phyloP scores from a whole-genome alignment of 2,329 filamentous ascomycete species.

The Penicillium janthinellum region DNA sequence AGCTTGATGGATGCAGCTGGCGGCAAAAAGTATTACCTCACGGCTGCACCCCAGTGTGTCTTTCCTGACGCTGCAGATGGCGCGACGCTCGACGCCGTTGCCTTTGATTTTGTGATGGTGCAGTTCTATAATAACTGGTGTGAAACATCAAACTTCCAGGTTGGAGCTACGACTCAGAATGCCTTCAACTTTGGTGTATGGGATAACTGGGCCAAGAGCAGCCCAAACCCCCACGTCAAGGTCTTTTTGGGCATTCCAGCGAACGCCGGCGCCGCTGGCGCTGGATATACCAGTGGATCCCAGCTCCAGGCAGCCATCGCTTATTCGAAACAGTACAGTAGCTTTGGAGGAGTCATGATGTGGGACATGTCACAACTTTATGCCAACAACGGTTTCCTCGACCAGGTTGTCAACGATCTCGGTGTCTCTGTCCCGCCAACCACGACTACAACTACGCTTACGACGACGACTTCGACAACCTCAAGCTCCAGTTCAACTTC shows the following conservation, averaged over 20 bases:
- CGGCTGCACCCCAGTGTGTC: slow-evolving; percentile 65
- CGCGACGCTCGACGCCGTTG: slow-evolving; percentile 55
- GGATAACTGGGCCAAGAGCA: slow-evolving; percentile 62
- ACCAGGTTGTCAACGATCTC: slow-evolving; percentile 9
- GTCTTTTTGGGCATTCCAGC: slow-evolving; percentile 62
- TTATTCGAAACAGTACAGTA: slow-evolving; percentile 54
- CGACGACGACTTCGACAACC: background rate
- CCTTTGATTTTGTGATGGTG: slow-evolving; percentile 60
- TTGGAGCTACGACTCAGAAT: slow-evolving; percentile 47
- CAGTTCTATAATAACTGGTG: slow-evolving; percentile 70
- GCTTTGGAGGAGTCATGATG: slow-evolving; percentile 66
- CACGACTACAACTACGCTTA: slow-evolving; percentile 18
- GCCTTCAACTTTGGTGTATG: slow-evolving; percentile 63
- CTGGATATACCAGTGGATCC: slow-evolving; percentile 53
- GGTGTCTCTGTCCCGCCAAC: background rate
- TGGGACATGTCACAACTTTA: slow-evolving; percentile 65
- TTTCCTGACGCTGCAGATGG: slow-evolving; percentile 62
- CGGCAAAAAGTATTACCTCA: slow-evolving; percentile 58
- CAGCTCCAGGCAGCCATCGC: slow-evolving; percentile 51
- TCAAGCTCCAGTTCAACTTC: background rate
- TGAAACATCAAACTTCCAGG: slow-evolving; percentile 53
- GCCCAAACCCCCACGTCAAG: slow-evolving; percentile 59
- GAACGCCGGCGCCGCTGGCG: slow-evolving; percentile 51
- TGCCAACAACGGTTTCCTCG: slow-evolving; percentile 56
- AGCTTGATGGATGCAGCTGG: slow-evolving; percentile 52